Base-by-base conservation (phyloP, 208 protist species). In the Leishmania amazonensis region DNA sequence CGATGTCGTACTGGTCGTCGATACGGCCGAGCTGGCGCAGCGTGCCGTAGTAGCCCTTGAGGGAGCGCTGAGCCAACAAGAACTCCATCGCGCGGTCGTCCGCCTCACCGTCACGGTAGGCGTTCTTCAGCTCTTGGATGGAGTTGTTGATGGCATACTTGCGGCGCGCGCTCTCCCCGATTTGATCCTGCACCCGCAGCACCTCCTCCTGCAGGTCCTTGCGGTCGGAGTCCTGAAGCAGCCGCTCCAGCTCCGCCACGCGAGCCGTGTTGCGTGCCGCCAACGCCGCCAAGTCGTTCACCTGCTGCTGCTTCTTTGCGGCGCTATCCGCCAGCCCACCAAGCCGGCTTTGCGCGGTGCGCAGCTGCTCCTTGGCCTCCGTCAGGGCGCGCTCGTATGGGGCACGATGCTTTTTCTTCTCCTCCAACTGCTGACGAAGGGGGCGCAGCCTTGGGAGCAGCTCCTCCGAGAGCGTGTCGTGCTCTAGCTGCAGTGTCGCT, bases 1-100 rank as follows among this genome's bases (percentile, higher is more conserved):
- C 99, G 49, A 99, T 90, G 87, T 99, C 99, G 88, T 99, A 99
- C 73, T 90, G 86, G 62, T 92, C 90, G 54, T 99, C 96, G 75
- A 99, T 99, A 31, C 93, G 90, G 73, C 99, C 99, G 5, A 99
- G 94, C 85, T 99, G 96, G 21, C 99, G 99, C 40, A 99, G 91
- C 35, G 99, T 97, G 51, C 99, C 99, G 81, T 98, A 97, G 81
- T 98, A 98, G 38, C 95, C 95, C 75, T 98, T 96, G 42, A 98
- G 85, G 2, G 85, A 90, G 17, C 93, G 89, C 83, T 98, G 95
- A 4, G 93, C 89, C 58, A 96, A 83, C 49, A 98, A 86, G 81
- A 97, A 98, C 80, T 97, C 89, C 85, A 96, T 91, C 17, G 93
- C 92, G 28, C 93, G 87, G 85, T 98, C 95, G 81, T 96, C 93